A percentile compares a stretch with the other conserved stretches of the same genome.
Conservation (phyloP, 2,329 filamentous ascomycete species). For the Trichoderma atroviride region DNA sequence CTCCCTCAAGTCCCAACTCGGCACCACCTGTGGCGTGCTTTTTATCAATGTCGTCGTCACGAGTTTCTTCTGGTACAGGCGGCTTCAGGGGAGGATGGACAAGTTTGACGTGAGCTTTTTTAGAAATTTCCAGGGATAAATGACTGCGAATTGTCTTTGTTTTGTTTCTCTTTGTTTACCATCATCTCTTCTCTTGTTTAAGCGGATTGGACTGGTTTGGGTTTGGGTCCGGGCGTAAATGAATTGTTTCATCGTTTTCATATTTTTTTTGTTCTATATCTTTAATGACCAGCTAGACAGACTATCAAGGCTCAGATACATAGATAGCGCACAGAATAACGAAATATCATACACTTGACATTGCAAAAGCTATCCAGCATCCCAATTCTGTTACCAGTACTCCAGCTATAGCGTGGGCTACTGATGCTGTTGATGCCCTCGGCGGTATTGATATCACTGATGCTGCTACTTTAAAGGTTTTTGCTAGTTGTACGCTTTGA, state of each 20-base stretch:
- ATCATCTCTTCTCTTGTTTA: neutral
- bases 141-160: neutral
- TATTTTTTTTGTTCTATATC: neutral
- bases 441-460: no score
- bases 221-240: neutral
- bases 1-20: conserved; percentile 27
- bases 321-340: conserved; percentile 7
- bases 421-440: no score
- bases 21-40: conserved; percentile 8
- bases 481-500: no score
- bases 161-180: no score
- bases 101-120: conserved; percentile 19
- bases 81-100: conserved; percentile 16
- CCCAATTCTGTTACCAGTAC: no score
- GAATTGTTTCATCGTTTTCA: neutral
- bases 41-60: conserved; percentile 29
- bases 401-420: no score
- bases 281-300: neutral
- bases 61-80: conserved; percentile 14
- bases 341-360: neutral
- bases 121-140: conserved; percentile 4
- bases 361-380: no score
- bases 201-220: neutral
- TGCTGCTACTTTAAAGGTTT: no score
- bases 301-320: neutral